Conservation (phyloP, 2,329 filamentous ascomycete genomes). For the Paracoccidioides lutzii region DNA sequence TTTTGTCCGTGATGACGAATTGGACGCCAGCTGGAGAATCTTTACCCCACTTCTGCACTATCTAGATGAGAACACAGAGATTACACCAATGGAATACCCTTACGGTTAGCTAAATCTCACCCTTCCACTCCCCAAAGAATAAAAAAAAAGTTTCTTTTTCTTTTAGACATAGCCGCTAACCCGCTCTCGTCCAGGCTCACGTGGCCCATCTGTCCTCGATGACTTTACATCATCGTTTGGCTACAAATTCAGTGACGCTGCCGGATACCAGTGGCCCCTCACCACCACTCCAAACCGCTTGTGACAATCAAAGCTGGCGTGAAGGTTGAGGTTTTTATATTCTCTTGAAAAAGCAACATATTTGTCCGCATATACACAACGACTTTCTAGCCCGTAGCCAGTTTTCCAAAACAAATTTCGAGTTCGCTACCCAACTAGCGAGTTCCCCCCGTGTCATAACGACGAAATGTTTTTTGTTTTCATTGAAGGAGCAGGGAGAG, state of each 20-base stretch:
- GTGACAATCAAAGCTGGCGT: conserved; percentile 36
- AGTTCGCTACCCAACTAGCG: too few species aligned
- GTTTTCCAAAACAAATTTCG: too few species aligned
- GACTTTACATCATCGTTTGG: conserved; percentile 97
- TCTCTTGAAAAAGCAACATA: too few species aligned
- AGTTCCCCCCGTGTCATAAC: too few species aligned
- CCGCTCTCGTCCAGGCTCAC: conserved; percentile 54
- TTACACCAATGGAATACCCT: conserved; percentile 98
- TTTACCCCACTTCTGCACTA: conserved; percentile 97
- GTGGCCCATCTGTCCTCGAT: conserved; percentile 87
- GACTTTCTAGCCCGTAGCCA: too few species aligned
- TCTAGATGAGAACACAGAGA: conserved; percentile 98
- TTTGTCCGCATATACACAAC: neutral
- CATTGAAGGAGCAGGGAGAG: too few species aligned
- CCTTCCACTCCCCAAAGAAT: neutral
- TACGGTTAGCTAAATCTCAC: conserved; percentile 58
- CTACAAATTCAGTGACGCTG: conserved; percentile 96
- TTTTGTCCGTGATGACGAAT: conserved; percentile 93
- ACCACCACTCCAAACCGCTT: conserved; percentile 68
- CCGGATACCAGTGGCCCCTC: conserved; percentile 89
- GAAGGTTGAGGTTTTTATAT: neutral
- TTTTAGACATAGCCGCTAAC: neutral
- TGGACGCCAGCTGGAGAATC: conserved; percentile 96
- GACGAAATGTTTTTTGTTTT: too few species aligned
- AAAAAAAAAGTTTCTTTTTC: neutral